These are phyloP conservation scores for Diplogelasinospora grovesii DNA, from an alignment of 495 filamentous ascomycete genomes.

Conservation along the genomic window DNA sequence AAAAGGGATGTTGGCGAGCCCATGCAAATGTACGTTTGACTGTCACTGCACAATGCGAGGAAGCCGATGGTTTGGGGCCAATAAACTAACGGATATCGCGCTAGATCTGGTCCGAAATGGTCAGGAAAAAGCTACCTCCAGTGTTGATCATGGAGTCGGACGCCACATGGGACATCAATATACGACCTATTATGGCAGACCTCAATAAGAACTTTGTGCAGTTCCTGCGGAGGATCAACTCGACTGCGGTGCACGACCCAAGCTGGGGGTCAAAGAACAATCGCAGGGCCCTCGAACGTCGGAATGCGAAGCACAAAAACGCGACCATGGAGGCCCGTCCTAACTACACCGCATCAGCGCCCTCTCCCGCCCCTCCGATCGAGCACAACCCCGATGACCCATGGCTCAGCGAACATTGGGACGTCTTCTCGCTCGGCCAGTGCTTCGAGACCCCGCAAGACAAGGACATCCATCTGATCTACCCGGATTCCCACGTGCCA, in stretches of 20 bases:
- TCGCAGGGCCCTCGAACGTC: neutral
- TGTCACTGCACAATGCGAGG: neutral
- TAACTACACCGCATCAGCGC: neutral
- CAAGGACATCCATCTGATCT: constrained; percentile 7
- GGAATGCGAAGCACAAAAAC: neutral
- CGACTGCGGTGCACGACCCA: constrained; percentile 12
- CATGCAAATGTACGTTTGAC: constrained; percentile 12
- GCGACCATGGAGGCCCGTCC: neutral
- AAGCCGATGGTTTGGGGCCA: neutral
- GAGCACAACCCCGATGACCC: constrained; percentile 13
- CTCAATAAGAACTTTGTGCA: constrained; percentile 14
- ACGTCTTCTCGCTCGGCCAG: constrained; percentile 13
- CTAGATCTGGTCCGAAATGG: constrained; percentile 16
- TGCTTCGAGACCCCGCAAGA: constrained; percentile 14
- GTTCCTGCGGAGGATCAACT: constrained; percentile 15
- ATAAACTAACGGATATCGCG: neutral
- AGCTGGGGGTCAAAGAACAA: constrained; percentile 7
- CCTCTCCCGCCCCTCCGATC: constrained; percentile 2
- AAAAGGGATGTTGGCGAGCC: constrained; percentile 17
- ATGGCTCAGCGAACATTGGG: constrained; percentile 17
- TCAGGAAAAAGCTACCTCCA: constrained; percentile 11
- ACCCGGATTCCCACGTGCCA: constrained; percentile 6
- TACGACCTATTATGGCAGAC: constrained; percentile 13
- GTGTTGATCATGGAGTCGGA: constrained; percentile 18
- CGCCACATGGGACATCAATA: constrained; percentile 16